These are phyloP conservation scores for Amoebophrya sp. DNA, from an alignment of 169 alveolate species.

Conservation along the genomic window DNA sequence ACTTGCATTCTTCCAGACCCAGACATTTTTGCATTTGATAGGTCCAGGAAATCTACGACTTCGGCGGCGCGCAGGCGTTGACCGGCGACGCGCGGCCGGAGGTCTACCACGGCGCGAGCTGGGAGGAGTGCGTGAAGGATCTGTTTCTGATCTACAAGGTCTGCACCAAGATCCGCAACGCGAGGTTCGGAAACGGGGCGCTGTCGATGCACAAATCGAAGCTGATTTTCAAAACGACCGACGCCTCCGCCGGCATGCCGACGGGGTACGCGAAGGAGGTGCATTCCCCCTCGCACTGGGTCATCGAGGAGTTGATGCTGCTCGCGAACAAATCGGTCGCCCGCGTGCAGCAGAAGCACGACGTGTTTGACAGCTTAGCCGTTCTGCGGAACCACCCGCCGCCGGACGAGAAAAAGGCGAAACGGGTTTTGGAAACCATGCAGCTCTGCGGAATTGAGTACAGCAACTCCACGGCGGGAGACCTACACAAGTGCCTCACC, in stretches of 20 bases:
- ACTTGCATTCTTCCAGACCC: no score
- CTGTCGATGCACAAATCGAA: neutral
- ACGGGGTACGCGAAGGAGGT: slow-evolving; percentile 13
- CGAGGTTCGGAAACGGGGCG: neutral
- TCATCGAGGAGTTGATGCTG: slow-evolving; percentile 95
- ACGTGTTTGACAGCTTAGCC: neutral
- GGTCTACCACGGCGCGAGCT: neutral
- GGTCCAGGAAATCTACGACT: no score
- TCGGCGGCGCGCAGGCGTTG: neutral
- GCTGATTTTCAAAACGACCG: neutral
- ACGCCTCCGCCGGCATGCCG: neutral
- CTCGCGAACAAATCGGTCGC: slow-evolving; percentile 93
- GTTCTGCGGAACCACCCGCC: slow-evolving; percentile 29
- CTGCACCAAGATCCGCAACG: neutral
- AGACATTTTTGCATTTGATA: no score
- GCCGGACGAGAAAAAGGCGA: slow-evolving; percentile 17
- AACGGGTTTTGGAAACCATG: neutral
- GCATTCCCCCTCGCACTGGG: slow-evolving; percentile 54
- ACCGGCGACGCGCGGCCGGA: neutral
- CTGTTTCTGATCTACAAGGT: neutral
- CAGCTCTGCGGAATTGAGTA: neutral
- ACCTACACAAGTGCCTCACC: no score
- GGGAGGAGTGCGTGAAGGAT: neutral
- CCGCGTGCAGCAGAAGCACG: no score
- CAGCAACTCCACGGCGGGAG: neutral